Evolutionary conservation across 306 rosid genomes (phyloP).

Genomic region (Cucurbita maxima): DNA sequence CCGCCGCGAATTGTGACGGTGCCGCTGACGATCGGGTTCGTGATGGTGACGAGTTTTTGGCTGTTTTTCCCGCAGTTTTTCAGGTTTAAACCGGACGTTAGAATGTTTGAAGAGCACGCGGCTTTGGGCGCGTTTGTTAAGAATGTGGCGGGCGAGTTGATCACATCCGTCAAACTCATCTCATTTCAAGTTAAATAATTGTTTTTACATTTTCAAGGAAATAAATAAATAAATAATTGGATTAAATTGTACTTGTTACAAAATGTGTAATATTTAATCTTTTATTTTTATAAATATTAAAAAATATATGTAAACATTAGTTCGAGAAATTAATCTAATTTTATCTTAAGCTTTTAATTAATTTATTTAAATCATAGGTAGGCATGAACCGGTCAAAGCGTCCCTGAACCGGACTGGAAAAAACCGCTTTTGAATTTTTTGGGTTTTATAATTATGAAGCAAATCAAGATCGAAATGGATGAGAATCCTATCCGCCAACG

Average conservation of each 20-base stretch:
- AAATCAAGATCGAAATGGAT: neutral
- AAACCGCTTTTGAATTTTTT: neutral
- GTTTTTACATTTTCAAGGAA: neutral
- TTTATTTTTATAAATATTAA: no score
- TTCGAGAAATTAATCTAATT: no score
- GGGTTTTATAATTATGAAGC: neutral
- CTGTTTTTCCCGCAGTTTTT: constrained; percentile 43
- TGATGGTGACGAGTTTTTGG: constrained; percentile 31
- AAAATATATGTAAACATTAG: no score
- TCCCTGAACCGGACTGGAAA: neutral
- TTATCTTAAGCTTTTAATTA: no score
- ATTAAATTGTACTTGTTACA: no score
- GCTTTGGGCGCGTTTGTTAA: constrained; percentile 22
- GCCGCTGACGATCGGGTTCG: constrained; percentile 30
- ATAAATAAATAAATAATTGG: no score
- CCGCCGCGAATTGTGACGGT: constrained; percentile 30
- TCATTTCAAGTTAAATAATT: neutral
- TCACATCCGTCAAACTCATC: neutral
- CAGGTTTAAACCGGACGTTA: constrained; percentile 22
- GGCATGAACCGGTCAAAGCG: neutral
- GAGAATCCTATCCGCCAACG: constrained; percentile 11
- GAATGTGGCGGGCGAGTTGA: neutral
- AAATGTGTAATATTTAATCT: no score
- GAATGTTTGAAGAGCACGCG: constrained; percentile 33
- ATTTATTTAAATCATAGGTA: no score